Conservation (phyloP, 2,329 filamentous ascomycete species). For the Ustulina deusta region DNA sequence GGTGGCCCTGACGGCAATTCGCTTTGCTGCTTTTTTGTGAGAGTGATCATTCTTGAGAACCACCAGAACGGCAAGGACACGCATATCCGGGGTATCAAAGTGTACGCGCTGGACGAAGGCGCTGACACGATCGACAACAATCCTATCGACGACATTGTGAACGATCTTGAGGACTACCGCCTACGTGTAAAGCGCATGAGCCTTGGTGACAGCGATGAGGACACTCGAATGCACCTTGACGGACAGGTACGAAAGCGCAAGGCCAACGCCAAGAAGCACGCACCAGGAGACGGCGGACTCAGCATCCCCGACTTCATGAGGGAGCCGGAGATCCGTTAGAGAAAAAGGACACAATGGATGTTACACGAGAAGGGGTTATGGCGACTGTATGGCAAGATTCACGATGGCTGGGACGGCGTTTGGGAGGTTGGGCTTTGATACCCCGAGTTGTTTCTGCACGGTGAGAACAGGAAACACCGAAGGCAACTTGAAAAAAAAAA, state of each 20-base stretch:
- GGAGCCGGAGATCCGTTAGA: constrained; percentile 57
- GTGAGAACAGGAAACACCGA: constrained; percentile 1
- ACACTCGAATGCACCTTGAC: constrained; percentile 49
- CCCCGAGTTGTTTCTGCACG: constrained; percentile 27
- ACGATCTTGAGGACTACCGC: constrained; percentile 50
- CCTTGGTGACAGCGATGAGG: constrained; percentile 51
- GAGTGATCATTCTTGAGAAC: constrained; percentile 92
- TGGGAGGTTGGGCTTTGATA: constrained; percentile 34
- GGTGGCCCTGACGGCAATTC: constrained; percentile 75
- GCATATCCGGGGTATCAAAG: constrained; percentile 92
- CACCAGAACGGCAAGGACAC: constrained; percentile 99
- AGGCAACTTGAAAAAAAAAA: not conserved
- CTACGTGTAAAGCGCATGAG: constrained; percentile 46
- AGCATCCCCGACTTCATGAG: constrained; percentile 56
- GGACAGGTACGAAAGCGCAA: constrained; percentile 49
- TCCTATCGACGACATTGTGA: constrained; percentile 52
- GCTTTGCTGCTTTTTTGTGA: constrained; percentile 87
- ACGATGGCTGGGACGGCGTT: constrained; percentile 33
- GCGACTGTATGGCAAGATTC: constrained; percentile 20
- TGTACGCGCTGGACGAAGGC: constrained; percentile 72
- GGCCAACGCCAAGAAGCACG: constrained; percentile 46
- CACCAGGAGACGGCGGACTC: constrained; percentile 52
- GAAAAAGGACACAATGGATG: not conserved
- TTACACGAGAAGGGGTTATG: constrained; percentile 12
- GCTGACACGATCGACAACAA: constrained; percentile 56